A percentile compares a stretch with the other conserved stretches of the same genome.
Conservation (phyloP, 768 basidiomycete genomes). For the Hortiboletus flavorubellus region DNA sequence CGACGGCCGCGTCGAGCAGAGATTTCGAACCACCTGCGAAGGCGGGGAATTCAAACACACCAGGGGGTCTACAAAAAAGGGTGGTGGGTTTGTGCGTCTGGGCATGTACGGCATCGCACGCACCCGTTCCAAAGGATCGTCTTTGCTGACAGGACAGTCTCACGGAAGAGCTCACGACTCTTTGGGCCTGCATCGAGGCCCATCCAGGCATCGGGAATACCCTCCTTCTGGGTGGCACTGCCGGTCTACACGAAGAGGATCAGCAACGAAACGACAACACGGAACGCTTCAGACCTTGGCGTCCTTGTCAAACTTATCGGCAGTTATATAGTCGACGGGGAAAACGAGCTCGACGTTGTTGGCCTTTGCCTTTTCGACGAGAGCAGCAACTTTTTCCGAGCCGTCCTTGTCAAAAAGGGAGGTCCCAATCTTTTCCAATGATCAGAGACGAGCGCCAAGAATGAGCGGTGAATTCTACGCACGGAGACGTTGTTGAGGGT, state of each 20-base stretch:
- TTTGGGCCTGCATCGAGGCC: slow-evolving; percentile 91
- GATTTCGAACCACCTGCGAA: slow-evolving; percentile 85
- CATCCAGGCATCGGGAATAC: slow-evolving; percentile 93
- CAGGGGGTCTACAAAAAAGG: slow-evolving; percentile 68
- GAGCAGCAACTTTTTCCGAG: slow-evolving; percentile 73
- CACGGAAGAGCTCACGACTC: slow-evolving; percentile 73
- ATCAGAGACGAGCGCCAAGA: slow-evolving; percentile 1
- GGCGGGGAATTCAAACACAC: slow-evolving; percentile 94
- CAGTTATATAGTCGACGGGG: slow-evolving; percentile 92
- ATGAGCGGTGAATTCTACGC: slow-evolving; percentile 19
- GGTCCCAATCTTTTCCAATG: slow-evolving; percentile 65
- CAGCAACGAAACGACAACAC: neutral
- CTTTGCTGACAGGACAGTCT: slow-evolving; percentile 82
- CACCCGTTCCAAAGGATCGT: slow-evolving; percentile 98
- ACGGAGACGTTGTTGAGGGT: slow-evolving; percentile 76
- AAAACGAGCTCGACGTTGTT: slow-evolving; percentile 94
- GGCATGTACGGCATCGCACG: slow-evolving; percentile 19
- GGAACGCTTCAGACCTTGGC: slow-evolving; percentile 54
- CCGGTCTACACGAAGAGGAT: slow-evolving; percentile 48
- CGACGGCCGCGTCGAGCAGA: slow-evolving; percentile 80
- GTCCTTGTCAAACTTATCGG: slow-evolving; percentile 93
- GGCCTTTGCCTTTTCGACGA: slow-evolving; percentile 89
- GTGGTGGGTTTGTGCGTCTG: neutral
- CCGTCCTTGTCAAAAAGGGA: slow-evolving; percentile 93
- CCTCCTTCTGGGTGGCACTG: slow-evolving; percentile 72